These are phyloP conservation scores for Artomyces pyxidatus DNA, from an alignment of 768 basidiomycete genomes.

Conservation along the genomic window DNA sequence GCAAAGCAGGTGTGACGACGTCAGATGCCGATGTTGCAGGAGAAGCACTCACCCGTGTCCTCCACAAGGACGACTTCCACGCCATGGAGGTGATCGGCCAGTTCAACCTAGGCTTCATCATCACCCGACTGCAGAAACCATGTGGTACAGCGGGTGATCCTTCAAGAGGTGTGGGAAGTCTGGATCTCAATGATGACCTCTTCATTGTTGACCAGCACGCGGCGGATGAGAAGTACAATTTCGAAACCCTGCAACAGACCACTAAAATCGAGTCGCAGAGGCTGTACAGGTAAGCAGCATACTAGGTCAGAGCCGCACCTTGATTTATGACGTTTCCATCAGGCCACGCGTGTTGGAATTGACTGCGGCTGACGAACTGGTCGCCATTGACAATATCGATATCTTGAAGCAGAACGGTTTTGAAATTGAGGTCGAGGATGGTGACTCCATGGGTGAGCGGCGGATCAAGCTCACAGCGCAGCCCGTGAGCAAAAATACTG, in stretches of 20 bases:
- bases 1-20: conserved; percentile 19
- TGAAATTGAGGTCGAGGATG: conserved; percentile 56
- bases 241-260: conserved; percentile 87
- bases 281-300: conserved; percentile 69
- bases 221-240: conserved; percentile 97
- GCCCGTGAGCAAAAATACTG: conserved; percentile 86
- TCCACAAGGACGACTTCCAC: conserved; percentile 80
- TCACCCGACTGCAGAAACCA: conserved; percentile 53
- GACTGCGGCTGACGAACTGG: conserved; percentile 82
- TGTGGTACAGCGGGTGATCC: not conserved
- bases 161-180: conserved; percentile 10
- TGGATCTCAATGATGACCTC: conserved; percentile 61
- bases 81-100: conserved; percentile 85
- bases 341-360: conserved; percentile 77
- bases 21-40: conserved; percentile 49
- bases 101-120: conserved; percentile 94
- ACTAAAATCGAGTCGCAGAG: conserved; percentile 84
- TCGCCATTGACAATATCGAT: conserved; percentile 83
- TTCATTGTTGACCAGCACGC: conserved; percentile 98
- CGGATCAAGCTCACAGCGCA: conserved; percentile 68
- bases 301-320: too few species aligned
- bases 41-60: conserved; percentile 71
- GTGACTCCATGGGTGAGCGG: conserved; percentile 26
- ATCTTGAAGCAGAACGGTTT: conserved; percentile 84
- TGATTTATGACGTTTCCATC: conserved; percentile 3